These are phyloP conservation scores for Carex pumila DNA, from an alignment of 176 grass and related monocot genomes.

Conservation along the genomic window DNA sequence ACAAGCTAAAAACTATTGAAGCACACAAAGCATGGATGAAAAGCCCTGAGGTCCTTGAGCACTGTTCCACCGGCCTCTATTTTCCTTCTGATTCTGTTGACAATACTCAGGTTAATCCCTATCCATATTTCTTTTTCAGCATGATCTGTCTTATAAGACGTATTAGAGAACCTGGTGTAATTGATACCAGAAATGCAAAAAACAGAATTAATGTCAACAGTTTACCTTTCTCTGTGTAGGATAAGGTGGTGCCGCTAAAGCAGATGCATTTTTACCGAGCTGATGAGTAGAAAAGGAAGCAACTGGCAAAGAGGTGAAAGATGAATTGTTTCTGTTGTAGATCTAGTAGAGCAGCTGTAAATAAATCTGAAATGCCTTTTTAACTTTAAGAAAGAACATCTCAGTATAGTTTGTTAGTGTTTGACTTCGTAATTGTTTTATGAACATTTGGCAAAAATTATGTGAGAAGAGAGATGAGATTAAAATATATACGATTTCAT, in stretches of 20 bases:
- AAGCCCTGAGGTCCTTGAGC: conserved; percentile 68
- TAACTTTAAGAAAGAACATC: neutral
- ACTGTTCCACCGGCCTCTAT: conserved; percentile 88
- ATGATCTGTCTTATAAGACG: too few species aligned
- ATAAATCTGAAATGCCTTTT: conserved; percentile 25
- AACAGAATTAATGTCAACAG: neutral
- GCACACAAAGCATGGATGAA: conserved; percentile 98
- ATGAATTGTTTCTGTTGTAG: conserved; percentile 20
- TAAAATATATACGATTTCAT: too few species aligned
- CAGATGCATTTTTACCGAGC: conserved; percentile 63
- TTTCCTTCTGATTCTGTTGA: conserved; percentile 44
- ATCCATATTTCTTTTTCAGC: neutral
- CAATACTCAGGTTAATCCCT: conserved; percentile 47
- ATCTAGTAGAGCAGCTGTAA: conserved; percentile 60
- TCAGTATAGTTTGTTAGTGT: neutral
- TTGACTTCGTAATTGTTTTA: neutral
- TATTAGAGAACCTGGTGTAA: neutral
- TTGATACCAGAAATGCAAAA: neutral
- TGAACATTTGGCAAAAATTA: too few species aligned
- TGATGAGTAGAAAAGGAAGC: conserved; percentile 28
- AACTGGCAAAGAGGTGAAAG: neutral
- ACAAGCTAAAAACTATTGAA: conserved; percentile 93
- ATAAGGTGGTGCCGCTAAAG: conserved; percentile 56
- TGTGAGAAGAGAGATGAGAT: too few species aligned
- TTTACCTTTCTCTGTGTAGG: conserved; percentile 25